Evolutionary conservation across 257 asterid species (phyloP).

Genomic region (Scutellaria barbata): DNA sequence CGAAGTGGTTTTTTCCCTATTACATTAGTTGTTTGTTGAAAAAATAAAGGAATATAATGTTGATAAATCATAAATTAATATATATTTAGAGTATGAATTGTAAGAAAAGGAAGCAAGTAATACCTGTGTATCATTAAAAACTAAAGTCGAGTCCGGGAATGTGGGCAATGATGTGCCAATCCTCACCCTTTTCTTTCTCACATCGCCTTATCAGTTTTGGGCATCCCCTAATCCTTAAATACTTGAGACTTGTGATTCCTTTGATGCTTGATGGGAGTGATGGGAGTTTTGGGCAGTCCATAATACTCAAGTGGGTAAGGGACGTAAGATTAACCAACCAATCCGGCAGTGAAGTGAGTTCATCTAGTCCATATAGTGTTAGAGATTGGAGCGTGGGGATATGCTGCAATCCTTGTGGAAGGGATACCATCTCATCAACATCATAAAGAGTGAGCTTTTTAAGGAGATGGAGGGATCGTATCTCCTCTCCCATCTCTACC

Average conservation of each 20-base stretch:
- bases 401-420: background rate
- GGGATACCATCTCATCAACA: slow-evolving; percentile 5
- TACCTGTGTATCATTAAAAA: no score
- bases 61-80: no score
- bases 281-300: slow-evolving; percentile 20
- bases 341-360: slow-evolving; percentile 33
- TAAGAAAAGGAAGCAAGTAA: no score
- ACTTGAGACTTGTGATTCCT: background rate
- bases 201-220: background rate
- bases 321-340: slow-evolving; percentile 10
- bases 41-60: no score
- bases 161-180: background rate
- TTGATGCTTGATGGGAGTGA: slow-evolving; percentile 34
- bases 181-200: background rate
- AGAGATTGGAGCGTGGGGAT: slow-evolving; percentile 14
- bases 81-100: no score
- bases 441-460: background rate
- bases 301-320: slow-evolving; percentile 12
- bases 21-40: no score
- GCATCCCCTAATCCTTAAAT: background rate
- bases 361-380: background rate
- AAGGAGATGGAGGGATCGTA: slow-evolving; percentile 7
- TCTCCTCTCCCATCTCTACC: background rate
- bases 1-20: no score
- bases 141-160: background rate